Base-by-base conservation (phyloP, 2,329 filamentous ascomycete genomes). In the Calonectria honghensis region DNA sequence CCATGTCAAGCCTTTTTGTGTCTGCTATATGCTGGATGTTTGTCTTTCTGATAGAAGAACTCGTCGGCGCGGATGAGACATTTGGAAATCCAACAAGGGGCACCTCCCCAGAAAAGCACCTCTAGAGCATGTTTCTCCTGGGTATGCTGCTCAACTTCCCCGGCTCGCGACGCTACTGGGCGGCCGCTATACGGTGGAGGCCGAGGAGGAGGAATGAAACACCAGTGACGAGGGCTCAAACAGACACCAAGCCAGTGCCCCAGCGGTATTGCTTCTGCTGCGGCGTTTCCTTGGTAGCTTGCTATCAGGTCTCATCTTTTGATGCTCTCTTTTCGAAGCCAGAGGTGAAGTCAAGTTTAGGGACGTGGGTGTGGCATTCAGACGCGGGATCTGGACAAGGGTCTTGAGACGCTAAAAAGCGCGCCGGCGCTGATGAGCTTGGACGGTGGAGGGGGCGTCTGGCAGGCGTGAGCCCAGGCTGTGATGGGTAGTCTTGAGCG, bases 381-480 rank as follows among this genome's bases (percentile, higher is more conserved):
- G 78, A 78, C 68, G 79, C 79, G 79, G 79, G 79, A 81, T 79
- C 77, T 78, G 41, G 78, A 81, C 79, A 81, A 81, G 79, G 79
- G 79, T 81, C 54, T 74, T 72, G 51, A 45, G 70, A 76, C 79
- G 79, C 79, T 81, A 80, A 81, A 73, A 81, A 72, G 72, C 73
- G 67, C 79, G 78, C 79, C 79, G 75, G 75, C 70, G 75, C 79
- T 79, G 77, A 73, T 74, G 70, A 78, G 73, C 76, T 78, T 75
- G 69, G 74, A 48, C 73, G 75, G 73, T 79, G 75, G 79, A 79
- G 79, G 79, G 76, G 79, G 79, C 76, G 79, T 73, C 79, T 68
- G 41, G 68, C 13, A 45, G 48, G 68, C 27, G 68, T 70, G 68
- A 37, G 27, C 27, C 65, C 48, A 78, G 72, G 72, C 61, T 59